Evolutionary conservation across 805 yeast species (phyloP).

Genomic region (Zygotorulaspora danielsina): DNA sequence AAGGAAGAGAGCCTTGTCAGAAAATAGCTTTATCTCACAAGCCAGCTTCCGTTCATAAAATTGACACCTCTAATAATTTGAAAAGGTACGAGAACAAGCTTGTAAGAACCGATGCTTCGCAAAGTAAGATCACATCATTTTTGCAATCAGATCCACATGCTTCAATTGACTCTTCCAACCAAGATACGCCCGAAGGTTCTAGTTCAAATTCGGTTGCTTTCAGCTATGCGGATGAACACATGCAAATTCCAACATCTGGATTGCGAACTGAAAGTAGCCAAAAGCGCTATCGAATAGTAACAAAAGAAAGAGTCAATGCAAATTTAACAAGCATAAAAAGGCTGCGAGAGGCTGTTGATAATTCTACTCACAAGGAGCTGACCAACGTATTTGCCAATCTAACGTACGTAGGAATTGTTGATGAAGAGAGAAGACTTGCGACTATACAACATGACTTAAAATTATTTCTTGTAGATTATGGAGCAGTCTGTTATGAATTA

Average conservation of each 20-base stretch:
- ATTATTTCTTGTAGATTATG: conserved; percentile 76
- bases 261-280: background rate
- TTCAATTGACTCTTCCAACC: conserved; percentile 1
- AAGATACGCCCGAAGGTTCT: conserved; percentile 3
- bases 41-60: conserved; percentile 6
- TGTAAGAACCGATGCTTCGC: conserved; percentile 35
- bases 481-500: conserved; percentile 57
- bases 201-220: background rate
- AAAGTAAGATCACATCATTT: conserved; percentile 31
- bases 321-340: conserved; percentile 55
- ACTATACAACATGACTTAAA: conserved; percentile 84
- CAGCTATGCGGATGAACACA: background rate
- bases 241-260: conserved; percentile 1
- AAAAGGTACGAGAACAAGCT: conserved; percentile 34
- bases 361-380: conserved; percentile 45
- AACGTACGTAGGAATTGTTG: conserved; percentile 79
- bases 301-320: conserved; percentile 40
- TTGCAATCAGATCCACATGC: conserved; percentile 9
- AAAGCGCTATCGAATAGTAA: conserved; percentile 14
- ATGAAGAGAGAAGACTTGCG: conserved; percentile 59
- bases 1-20: conserved; percentile 1
- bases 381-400: conserved; percentile 66
- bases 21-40: conserved; percentile 5
- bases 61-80: conserved; percentile 13
- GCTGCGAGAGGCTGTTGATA: conserved; percentile 50